phyloP scores from a whole-genome alignment of 2,329 filamentous ascomycete species.

The Arthrobotrys iridis region DNA sequence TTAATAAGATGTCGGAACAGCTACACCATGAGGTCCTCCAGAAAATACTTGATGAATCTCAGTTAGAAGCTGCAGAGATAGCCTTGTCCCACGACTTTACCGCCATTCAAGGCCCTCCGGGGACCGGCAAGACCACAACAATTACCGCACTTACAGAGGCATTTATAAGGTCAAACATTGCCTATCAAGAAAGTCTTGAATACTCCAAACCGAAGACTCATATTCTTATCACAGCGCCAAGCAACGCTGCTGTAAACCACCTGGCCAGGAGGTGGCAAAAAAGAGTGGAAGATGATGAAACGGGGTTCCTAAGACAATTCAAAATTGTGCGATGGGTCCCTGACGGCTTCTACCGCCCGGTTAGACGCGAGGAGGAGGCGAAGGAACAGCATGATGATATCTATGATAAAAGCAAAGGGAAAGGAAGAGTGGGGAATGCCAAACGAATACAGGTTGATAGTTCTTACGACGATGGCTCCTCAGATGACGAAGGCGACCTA shows the following conservation, averaged over 20 bases:
- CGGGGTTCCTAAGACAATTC: not conserved
- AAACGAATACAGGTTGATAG: too few species aligned
- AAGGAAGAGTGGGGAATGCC: too few species aligned
- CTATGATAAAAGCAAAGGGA: too few species aligned
- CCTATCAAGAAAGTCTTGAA: too few species aligned
- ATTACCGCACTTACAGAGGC: not conserved
- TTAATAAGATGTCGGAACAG: too few species aligned
- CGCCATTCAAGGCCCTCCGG: conserved; percentile 1
- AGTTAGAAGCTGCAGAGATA: not conserved
- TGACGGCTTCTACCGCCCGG: not conserved
- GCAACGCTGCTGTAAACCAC: not conserved
- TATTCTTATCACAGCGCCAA: not conserved
- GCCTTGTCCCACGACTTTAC: not conserved
- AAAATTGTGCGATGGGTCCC: not conserved
- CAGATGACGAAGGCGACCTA: not conserved
- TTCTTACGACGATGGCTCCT: not conserved
- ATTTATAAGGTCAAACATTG: not conserved
- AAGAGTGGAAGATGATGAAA: not conserved
- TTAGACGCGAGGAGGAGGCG: not conserved
- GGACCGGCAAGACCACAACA: not conserved
- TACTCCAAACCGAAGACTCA: not conserved
- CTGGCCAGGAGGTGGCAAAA: not conserved
- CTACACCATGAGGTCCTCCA: too few species aligned
- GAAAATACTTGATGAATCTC: not conserved
- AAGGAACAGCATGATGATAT: not conserved